Percentiles rank a stretch among this genome's conserved stretches.
phyloP scores from a whole-genome alignment of 257 asterid species.

The Fraxinus anomala region DNA sequence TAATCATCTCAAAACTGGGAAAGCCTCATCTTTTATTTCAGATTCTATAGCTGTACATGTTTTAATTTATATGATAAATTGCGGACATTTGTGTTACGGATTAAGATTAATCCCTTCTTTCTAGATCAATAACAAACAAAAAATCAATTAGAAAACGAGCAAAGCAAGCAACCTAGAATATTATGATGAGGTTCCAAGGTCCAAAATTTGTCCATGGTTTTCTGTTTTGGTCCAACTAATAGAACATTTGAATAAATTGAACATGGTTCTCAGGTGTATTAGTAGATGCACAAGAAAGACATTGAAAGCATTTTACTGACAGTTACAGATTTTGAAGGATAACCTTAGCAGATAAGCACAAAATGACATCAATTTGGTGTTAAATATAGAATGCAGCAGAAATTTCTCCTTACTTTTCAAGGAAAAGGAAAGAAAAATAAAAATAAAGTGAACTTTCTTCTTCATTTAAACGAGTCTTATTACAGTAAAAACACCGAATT shows the following conservation, averaged over 20 bases:
- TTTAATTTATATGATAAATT: not conserved
- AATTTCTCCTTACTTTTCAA: not conserved
- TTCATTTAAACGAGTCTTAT: not conserved
- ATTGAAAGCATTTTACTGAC: not conserved
- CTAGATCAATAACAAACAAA: not conserved
- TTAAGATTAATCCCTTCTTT: not conserved
- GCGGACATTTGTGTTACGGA: not conserved
- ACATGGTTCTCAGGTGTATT: not conserved
- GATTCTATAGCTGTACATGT: not conserved
- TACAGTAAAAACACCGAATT: too few species aligned
- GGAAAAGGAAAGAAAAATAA: not conserved
- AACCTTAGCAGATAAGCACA: not conserved
- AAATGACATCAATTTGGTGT: not conserved
- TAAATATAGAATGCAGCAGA: not conserved
- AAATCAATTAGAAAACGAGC: not conserved
- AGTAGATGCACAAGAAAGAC: not conserved
- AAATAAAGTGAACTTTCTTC: constrained; percentile 8
- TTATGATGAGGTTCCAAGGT: not conserved
- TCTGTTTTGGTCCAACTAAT: not conserved
- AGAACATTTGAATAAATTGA: not conserved
- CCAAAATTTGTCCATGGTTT: not conserved
- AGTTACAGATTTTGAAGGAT: not conserved
- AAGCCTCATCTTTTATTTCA: not conserved
- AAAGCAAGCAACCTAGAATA: not conserved
- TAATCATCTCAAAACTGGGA: not conserved